Evolutionary conservation across 1,284 basidiomycete genomes (phyloP).

Genomic region (Xanthoconium separans): DNA sequence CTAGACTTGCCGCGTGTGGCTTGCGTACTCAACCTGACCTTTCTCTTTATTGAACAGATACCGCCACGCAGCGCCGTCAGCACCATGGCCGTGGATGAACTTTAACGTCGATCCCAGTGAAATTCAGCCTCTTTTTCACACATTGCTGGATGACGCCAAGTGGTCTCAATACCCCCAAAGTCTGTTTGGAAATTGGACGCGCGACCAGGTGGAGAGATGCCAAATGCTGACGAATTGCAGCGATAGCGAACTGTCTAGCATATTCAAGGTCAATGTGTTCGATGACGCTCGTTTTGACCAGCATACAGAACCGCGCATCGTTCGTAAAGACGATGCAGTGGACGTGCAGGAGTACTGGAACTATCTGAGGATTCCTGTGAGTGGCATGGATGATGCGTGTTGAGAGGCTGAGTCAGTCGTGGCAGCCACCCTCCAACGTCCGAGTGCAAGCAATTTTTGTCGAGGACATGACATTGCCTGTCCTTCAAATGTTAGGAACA

Average conservation of each 20-base stretch:
- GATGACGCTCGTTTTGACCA: conserved; percentile 32
- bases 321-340: conserved; percentile 5
- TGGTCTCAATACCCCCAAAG: conserved; percentile 44
- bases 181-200: conserved; percentile 50
- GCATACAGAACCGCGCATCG: conserved; percentile 2
- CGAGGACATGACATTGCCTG: conserved; percentile 44
- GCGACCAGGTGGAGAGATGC: conserved; percentile 41
- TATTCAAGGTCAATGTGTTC: conserved; percentile 43
- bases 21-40: too few relatives aligned
- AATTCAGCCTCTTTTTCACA: not conserved
- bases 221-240: conserved; percentile 31
- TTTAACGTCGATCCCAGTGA: conserved; percentile 19
- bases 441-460: conserved; percentile 49
- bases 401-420: conserved; percentile 2
- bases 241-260: conserved; percentile 28
- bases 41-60: conserved; percentile 16
- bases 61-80: conserved; percentile 35
- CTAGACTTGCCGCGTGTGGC: not conserved
- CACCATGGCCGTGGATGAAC: conserved; percentile 37
- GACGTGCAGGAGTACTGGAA: conserved; percentile 20
- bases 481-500: conserved; percentile 53
- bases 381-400: conserved; percentile 3
- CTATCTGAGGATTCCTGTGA: conserved; percentile 15
- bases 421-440: conserved; percentile 34
- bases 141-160: not conserved